These are phyloP conservation scores for Tephrocybe rancida DNA, from an alignment of 768 basidiomycete genomes.

Conservation along the genomic window DNA sequence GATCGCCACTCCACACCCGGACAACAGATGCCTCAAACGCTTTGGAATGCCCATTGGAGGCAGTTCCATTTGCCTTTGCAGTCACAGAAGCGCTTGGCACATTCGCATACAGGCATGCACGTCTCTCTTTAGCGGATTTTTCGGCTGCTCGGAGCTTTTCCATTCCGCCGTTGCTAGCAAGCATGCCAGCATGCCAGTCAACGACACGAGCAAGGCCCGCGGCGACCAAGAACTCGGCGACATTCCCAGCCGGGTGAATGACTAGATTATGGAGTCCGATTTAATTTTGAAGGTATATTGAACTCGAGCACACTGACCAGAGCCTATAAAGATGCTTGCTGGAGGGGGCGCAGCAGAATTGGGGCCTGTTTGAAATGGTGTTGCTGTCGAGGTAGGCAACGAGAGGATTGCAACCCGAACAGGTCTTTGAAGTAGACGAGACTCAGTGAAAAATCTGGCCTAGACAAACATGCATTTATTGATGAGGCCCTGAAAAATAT, in stretches of 20 bases:
- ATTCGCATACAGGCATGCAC: constrained; percentile 69
- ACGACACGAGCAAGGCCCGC: constrained; percentile 89
- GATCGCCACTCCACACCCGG: constrained; percentile 92
- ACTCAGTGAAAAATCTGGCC: constrained; percentile 95
- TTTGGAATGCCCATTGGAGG: constrained; percentile 44
- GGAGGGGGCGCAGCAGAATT: constrained; percentile 57
- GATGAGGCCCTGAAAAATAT: constrained; percentile 11
- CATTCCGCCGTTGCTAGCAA: constrained; percentile 82
- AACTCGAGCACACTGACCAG: constrained; percentile 46
- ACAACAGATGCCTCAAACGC: constrained; percentile 82
- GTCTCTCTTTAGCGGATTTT: constrained; percentile 76
- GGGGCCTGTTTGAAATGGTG: constrained; percentile 73
- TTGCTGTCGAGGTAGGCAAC: constrained; percentile 75
- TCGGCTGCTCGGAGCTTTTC: constrained; percentile 87
- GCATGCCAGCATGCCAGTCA: constrained; percentile 98
- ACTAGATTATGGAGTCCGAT: constrained; percentile 40
- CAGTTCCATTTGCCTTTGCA: constrained; percentile 48
- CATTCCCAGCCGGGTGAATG: constrained; percentile 91
- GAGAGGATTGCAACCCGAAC: constrained; percentile 82
- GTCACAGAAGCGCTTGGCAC: constrained; percentile 38
- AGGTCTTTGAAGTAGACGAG: constrained; percentile 75
- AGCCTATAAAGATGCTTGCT: constrained; percentile 89
- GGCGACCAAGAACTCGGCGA: constrained; percentile 85
- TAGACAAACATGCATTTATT: constrained; percentile 32
- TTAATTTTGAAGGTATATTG: not conserved